Percentiles rank a stretch among this genome's conserved stretches.
Evolutionary conservation across 2,329 filamentous ascomycete genomes (phyloP).

Genomic region (Epichloe scottii): DNA sequence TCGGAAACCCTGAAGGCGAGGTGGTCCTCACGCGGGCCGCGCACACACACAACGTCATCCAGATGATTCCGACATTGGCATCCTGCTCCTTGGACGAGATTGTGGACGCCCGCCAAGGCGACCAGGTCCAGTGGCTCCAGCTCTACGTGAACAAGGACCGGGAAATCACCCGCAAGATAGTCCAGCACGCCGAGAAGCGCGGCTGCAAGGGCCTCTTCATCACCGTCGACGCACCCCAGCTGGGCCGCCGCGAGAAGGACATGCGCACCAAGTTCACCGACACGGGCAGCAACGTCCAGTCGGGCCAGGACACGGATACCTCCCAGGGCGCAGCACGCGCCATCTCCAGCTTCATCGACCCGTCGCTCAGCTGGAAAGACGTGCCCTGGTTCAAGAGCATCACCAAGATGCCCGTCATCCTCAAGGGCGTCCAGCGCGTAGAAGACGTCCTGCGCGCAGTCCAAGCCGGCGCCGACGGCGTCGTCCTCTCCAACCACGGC

Average conservation of each 20-base stretch:
- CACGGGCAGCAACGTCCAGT: constrained; percentile 70
- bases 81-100: constrained; percentile 98
- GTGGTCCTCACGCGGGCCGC: constrained; percentile 79
- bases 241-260: constrained; percentile 91
- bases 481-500: constrained; percentile 93
- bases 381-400: constrained; percentile 86
- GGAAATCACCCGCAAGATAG: constrained; percentile 76
- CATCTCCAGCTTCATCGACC: constrained; percentile 95
- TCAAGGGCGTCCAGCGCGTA: constrained; percentile 93
- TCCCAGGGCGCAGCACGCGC: constrained; percentile 87
- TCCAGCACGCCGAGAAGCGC: constrained; percentile 79
- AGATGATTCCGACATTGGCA: constrained; percentile 97
- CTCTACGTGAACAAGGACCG: constrained; percentile 96
- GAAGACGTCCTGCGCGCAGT: constrained; percentile 88
- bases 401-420: constrained; percentile 86
- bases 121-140: constrained; percentile 92
- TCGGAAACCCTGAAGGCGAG: constrained; percentile 88
- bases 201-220: constrained; percentile 96
- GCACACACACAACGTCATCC: constrained; percentile 75
- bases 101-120: constrained; percentile 63
- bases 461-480: constrained; percentile 70
- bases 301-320: constrained; percentile 63
- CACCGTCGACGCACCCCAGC: constrained; percentile 92
- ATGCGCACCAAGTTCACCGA: constrained; percentile 92
- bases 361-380: constrained; percentile 83